Conservation (phyloP, 345 rosid genomes). For the Dipteronia sinensis region DNA sequence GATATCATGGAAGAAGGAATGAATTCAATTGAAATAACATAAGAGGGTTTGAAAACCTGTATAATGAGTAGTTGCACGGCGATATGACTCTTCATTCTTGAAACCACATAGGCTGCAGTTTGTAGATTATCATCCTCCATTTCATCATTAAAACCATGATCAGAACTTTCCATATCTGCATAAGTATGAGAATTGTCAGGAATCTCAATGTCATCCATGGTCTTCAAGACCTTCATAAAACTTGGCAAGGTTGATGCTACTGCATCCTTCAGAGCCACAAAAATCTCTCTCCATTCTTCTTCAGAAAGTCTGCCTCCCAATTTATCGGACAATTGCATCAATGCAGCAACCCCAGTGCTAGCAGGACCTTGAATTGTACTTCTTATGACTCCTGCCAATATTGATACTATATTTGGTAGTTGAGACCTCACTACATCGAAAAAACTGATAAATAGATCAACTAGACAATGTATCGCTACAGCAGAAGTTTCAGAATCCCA, state of each 20-base stretch:
- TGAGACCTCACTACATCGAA: slow-evolving; percentile 64
- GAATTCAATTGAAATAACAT: background rate
- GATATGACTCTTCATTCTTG: slow-evolving; percentile 82
- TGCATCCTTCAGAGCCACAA: slow-evolving; percentile 70
- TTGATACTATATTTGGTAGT: slow-evolving; percentile 57
- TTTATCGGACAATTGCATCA: slow-evolving; percentile 63
- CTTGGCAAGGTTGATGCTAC: slow-evolving; percentile 62
- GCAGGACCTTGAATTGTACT: slow-evolving; percentile 83
- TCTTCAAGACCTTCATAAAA: slow-evolving; percentile 70
- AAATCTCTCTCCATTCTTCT: slow-evolving; percentile 74
- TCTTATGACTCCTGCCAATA: slow-evolving; percentile 69
- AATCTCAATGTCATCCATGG: slow-evolving; percentile 61
- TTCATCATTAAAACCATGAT: slow-evolving; percentile 57
- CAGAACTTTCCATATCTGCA: slow-evolving; percentile 62
- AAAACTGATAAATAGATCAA: slow-evolving; percentile 66
- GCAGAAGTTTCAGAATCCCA: slow-evolving; percentile 87
- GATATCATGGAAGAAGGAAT: too few species aligned
- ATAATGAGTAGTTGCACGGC: slow-evolving; percentile 69
- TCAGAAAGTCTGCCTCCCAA: slow-evolving; percentile 60
- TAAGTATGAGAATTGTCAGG: slow-evolving; percentile 33
- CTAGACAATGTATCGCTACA: slow-evolving; percentile 70
- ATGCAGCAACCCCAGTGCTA: slow-evolving; percentile 67
- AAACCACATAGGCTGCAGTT: slow-evolving; percentile 71
- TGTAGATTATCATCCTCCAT: slow-evolving; percentile 76
- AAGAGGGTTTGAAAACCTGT: slow-evolving; percentile 50